These are phyloP conservation scores for Salix purpurea DNA, from an alignment of 345 rosid species.

Conservation along the genomic window DNA sequence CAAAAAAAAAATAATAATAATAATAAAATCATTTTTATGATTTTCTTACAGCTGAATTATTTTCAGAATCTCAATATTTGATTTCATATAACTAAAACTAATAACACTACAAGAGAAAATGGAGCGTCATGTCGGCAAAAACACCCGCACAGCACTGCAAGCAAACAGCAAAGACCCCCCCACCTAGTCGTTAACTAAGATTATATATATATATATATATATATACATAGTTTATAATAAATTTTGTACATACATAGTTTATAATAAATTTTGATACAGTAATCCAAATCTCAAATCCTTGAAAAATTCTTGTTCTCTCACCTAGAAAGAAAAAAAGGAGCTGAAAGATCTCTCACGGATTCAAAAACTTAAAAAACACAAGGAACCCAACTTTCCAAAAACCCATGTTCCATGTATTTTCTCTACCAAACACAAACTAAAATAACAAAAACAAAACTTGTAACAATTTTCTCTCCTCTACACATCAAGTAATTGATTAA, in stretches of 20 bases:
- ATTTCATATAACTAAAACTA: not conserved
- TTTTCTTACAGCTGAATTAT: not conserved
- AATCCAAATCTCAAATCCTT: not conserved
- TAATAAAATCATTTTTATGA: not conserved
- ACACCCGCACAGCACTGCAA: not conserved
- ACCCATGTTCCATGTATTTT: not conserved
- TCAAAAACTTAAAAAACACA: not conserved
- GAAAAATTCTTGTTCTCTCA: not conserved
- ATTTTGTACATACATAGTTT: not conserved
- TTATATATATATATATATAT: too few species aligned
- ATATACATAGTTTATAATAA: not conserved
- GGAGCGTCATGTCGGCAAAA: not conserved
- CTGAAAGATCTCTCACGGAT: not conserved
- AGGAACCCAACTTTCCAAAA: not conserved
- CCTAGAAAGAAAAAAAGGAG: not conserved
- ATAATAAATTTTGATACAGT: not conserved
- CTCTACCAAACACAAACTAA: not conserved
- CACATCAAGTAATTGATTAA: not conserved
- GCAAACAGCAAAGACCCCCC: not conserved
- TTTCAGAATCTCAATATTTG: not conserved
- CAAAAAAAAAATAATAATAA: too few species aligned
- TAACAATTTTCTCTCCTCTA: too few species aligned
- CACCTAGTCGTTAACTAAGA: too few species aligned
- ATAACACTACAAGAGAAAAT: not conserved
- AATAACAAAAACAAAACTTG: too few species aligned